phyloP scores from a whole-genome alignment of 2,329 filamentous ascomycete species.

The Colletotrichum euphorbiae region DNA sequence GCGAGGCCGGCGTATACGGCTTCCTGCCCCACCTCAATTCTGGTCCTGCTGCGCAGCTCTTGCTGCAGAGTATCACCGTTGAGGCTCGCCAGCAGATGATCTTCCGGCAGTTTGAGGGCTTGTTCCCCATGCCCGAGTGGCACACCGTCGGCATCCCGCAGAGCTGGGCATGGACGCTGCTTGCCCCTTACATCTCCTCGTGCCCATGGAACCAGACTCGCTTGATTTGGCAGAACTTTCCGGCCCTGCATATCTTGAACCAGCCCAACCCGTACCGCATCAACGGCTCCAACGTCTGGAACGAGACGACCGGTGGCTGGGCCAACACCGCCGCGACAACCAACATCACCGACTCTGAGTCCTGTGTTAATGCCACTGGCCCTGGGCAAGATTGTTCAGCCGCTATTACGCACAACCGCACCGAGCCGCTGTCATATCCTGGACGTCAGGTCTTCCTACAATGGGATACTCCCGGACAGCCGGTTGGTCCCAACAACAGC shows the following conservation, averaged over 20 bases:
- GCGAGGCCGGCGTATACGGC: constrained; percentile 83
- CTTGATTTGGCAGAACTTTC: constrained; percentile 88
- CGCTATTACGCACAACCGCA: constrained; percentile 75
- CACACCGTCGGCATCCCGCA: constrained; percentile 84
- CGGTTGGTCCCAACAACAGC: constrained; percentile 83
- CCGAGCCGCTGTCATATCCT: constrained; percentile 77
- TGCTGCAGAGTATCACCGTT: constrained; percentile 81
- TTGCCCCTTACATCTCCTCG: constrained; percentile 83
- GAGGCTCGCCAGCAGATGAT: constrained; percentile 87
- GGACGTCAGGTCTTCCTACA: constrained; percentile 77
- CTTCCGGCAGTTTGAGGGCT: constrained; percentile 84
- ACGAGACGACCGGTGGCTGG: constrained; percentile 73
- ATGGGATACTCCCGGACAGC: constrained; percentile 78
- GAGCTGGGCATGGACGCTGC: constrained; percentile 84
- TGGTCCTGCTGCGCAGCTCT: constrained; percentile 77
- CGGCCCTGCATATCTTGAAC: constrained; percentile 76
- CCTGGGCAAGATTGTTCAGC: constrained; percentile 70
- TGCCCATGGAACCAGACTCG: constrained; percentile 81
- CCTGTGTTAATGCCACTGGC: constrained; percentile 68
- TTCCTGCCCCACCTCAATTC: constrained; percentile 84
- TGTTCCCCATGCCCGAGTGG: constrained; percentile 86
- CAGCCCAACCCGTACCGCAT: constrained; percentile 79
- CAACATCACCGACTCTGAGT: constrained; percentile 56
- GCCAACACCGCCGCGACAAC: constrained; percentile 65
- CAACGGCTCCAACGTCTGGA: constrained; percentile 70